Evolutionary conservation across 2,329 filamentous ascomycete genomes (phyloP).

Genomic region (Rhynchosporium agropyri): DNA sequence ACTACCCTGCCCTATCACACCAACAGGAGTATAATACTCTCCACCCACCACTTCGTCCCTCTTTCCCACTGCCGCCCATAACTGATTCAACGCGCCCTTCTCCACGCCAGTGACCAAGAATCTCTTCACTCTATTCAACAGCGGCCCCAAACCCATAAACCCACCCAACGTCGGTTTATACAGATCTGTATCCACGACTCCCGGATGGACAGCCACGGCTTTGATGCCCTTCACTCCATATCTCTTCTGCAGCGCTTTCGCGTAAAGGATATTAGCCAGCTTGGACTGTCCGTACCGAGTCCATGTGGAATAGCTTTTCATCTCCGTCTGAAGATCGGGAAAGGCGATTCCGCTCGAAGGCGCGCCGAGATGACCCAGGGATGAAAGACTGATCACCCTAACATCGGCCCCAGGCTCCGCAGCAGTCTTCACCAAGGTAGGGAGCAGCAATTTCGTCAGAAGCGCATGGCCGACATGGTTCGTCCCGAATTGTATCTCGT

Average conservation of each 20-base stretch:
- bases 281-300: slow-evolving; percentile 32
- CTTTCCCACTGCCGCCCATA: slow-evolving; percentile 23
- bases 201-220: slow-evolving; percentile 28
- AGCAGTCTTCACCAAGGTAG: slow-evolving; percentile 40
- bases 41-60: slow-evolving; percentile 39
- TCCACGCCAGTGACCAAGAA: slow-evolving; percentile 20
- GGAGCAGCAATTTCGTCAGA: slow-evolving; percentile 46
- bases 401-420: slow-evolving; percentile 29
- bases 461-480: slow-evolving; percentile 55
- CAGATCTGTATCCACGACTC: slow-evolving; percentile 27
- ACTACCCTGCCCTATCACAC: slow-evolving; percentile 35
- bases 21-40: slow-evolving; percentile 46
- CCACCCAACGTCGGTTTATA: slow-evolving; percentile 19
- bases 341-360: slow-evolving; percentile 40
- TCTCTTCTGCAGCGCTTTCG: slow-evolving; percentile 11
- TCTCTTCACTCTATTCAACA: slow-evolving; percentile 21
- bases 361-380: slow-evolving; percentile 23
- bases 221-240: slow-evolving; percentile 22
- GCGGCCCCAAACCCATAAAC: slow-evolving; percentile 8
- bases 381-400: slow-evolving; percentile 28
- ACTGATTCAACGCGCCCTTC: slow-evolving; percentile 22
- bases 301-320: slow-evolving; percentile 15
- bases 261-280: slow-evolving; percentile 26
- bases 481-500: slow-evolving; percentile 53
- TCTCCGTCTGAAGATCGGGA: slow-evolving; percentile 38